Evolutionary conservation across 306 rosid genomes (phyloP).

Genomic region (Acmispon strigosus): DNA sequence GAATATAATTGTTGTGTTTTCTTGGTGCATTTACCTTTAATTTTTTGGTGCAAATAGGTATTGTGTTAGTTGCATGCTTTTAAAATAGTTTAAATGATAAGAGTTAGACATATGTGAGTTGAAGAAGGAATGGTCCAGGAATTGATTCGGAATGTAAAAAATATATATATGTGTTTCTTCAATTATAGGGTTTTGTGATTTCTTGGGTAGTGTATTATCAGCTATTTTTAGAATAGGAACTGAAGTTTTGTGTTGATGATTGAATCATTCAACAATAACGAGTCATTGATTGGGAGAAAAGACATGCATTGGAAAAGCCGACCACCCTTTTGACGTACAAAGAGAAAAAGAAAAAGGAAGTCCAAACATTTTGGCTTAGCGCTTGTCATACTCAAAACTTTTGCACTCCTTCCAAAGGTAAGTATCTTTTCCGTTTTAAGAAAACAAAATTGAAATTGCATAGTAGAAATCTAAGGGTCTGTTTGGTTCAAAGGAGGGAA

Average conservation of each 20-base stretch:
- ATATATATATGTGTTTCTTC: conserved; percentile 11
- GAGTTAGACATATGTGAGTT: too few species aligned
- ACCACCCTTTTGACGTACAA: background rate
- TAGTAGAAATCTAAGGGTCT: too few species aligned
- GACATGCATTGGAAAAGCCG: conserved; percentile 7
- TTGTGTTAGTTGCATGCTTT: background rate
- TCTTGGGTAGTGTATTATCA: background rate
- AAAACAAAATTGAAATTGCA: background rate
- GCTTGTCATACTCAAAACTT: background rate
- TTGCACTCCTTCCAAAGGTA: too few species aligned
- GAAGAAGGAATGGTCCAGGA: too few species aligned
- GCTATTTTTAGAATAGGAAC: background rate
- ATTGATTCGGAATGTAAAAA: too few species aligned
- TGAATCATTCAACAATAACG: conserved; percentile 4
- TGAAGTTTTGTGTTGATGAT: background rate
- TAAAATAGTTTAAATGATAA: too few species aligned
- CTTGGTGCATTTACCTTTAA: too few species aligned
- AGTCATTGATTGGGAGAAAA: background rate
- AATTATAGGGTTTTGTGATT: too few species aligned
- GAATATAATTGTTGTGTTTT: background rate
- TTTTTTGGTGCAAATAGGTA: too few species aligned
- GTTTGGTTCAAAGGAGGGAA: too few species aligned
- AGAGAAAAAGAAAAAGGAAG: background rate
- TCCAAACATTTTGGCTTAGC: conserved; percentile 8
- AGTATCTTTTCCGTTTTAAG: too few species aligned